Evolutionary conservation across 306 rosid genomes (phyloP).

Genomic region (Mimosa bimucronata): DNA sequence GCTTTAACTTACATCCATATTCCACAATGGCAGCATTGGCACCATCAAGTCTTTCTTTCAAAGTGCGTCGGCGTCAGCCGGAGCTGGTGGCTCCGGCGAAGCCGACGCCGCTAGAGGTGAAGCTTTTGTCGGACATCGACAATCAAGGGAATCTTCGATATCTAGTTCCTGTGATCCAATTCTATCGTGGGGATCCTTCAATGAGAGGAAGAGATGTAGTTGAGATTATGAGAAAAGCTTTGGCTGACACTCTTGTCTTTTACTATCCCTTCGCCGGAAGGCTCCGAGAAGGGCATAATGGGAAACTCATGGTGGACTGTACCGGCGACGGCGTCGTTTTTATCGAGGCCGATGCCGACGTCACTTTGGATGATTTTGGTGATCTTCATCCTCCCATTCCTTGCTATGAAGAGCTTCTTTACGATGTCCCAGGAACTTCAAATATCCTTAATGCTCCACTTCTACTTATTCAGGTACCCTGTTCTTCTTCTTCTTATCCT

Average conservation of each 20-base stretch:
- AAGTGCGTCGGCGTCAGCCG: background rate
- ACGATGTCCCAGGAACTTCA: background rate
- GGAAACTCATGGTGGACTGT: constrained; percentile 5
- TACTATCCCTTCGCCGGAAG: background rate
- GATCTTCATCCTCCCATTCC: background rate
- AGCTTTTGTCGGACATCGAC: background rate
- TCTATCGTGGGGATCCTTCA: background rate
- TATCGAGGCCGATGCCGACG: background rate
- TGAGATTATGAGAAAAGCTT: background rate
- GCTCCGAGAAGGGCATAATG: background rate
- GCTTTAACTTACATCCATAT: background rate
- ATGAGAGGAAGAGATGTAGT: background rate
- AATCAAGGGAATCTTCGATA: background rate
- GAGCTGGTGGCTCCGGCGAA: background rate
- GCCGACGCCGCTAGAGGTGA: background rate
- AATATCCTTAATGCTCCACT: background rate
- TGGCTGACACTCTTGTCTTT: background rate
- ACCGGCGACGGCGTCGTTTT: background rate
- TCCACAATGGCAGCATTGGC: background rate
- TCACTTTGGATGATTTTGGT: background rate
- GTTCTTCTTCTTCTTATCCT: background rate
- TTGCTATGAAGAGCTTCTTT: background rate
- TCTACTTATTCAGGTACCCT: background rate
- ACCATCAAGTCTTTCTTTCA: background rate
- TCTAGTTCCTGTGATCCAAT: constrained; percentile 4